phyloP scores from a whole-genome alignment of 2,329 filamentous ascomycete species.

The Penicillium nordicum region DNA sequence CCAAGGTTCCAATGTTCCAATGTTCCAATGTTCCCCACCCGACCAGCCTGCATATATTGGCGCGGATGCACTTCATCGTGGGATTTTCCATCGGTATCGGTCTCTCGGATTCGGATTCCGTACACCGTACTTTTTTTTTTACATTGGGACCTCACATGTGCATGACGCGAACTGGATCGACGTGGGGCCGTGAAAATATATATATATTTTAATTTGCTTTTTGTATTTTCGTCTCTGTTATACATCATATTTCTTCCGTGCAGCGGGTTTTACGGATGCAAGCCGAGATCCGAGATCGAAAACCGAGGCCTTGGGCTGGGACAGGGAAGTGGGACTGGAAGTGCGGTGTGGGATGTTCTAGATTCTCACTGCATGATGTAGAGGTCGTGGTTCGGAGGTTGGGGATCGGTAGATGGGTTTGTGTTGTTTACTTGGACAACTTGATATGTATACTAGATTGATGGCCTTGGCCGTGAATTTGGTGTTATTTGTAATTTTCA shows the following conservation, averaged over 20 bases:
- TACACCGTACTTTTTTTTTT: background rate
- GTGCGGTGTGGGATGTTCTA: background rate
- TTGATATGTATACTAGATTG: background rate
- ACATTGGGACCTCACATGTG: background rate
- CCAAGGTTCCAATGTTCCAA: too few species aligned
- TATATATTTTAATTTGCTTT: background rate
- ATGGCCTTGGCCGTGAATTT: background rate
- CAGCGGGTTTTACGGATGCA: background rate
- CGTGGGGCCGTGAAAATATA: background rate
- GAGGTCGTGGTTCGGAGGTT: background rate
- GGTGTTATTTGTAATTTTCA: background rate
- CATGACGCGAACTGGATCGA: background rate
- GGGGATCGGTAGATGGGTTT: background rate
- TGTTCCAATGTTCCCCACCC: background rate
- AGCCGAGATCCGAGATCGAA: background rate
- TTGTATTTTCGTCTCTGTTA: too few species aligned
- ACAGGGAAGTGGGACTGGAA: background rate
- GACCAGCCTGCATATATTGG: background rate
- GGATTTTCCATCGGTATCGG: background rate
- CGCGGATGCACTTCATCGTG: background rate
- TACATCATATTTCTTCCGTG: background rate
- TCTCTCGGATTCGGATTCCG: background rate
- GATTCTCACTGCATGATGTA: background rate
- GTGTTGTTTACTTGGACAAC: background rate
- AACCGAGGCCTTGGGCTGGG: background rate